phyloP scores from a whole-genome alignment of 768 basidiomycete species.

The Pulveroboletus frians region DNA sequence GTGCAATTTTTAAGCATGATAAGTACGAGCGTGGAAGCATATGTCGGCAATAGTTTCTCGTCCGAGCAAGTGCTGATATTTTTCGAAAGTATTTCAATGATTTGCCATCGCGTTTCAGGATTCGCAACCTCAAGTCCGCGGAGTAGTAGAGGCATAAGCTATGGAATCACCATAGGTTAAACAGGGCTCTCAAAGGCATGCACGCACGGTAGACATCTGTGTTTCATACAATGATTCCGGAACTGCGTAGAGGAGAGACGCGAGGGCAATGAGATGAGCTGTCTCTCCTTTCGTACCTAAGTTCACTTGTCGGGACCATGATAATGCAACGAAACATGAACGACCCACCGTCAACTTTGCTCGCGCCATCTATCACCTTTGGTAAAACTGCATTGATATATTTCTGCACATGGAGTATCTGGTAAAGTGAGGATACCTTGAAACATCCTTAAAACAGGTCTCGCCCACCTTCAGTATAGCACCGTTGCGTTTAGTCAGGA shows the following conservation, averaged over 20 bases:
- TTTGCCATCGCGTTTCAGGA: slow-evolving; percentile 65
- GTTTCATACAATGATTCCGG: slow-evolving; percentile 70
- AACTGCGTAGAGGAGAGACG: slow-evolving; percentile 72
- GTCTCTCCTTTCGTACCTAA: slow-evolving; percentile 51
- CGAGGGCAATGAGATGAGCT: slow-evolving; percentile 78
- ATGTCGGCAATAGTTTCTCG: slow-evolving; percentile 53
- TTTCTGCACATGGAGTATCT: slow-evolving; percentile 75
- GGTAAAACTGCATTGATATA: slow-evolving; percentile 71
- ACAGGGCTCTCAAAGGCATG: not conserved
- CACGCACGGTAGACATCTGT: slow-evolving; percentile 57
- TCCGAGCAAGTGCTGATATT: slow-evolving; percentile 58
- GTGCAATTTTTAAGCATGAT: slow-evolving; percentile 65
- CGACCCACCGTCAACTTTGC: slow-evolving; percentile 46
- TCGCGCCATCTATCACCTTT: slow-evolving; percentile 63
- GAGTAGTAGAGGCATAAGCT: slow-evolving; percentile 88
- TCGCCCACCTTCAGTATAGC: slow-evolving; percentile 67
- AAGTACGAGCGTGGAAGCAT: slow-evolving; percentile 65
- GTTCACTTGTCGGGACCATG: not conserved
- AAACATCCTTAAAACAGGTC: not conserved
- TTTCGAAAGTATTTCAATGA: slow-evolving; percentile 73
- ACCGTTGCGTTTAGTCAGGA: slow-evolving; percentile 74
- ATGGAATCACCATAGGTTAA: not conserved
- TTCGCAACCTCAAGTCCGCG: slow-evolving; percentile 79
- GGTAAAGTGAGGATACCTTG: slow-evolving; percentile 1
- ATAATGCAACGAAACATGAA: not conserved